Percentiles rank a stretch among this genome's conserved stretches.
These are phyloP conservation scores for Oryza brachyantha DNA, from an alignment of 176 grass and related monocot genomes.

Conservation along the genomic window DNA sequence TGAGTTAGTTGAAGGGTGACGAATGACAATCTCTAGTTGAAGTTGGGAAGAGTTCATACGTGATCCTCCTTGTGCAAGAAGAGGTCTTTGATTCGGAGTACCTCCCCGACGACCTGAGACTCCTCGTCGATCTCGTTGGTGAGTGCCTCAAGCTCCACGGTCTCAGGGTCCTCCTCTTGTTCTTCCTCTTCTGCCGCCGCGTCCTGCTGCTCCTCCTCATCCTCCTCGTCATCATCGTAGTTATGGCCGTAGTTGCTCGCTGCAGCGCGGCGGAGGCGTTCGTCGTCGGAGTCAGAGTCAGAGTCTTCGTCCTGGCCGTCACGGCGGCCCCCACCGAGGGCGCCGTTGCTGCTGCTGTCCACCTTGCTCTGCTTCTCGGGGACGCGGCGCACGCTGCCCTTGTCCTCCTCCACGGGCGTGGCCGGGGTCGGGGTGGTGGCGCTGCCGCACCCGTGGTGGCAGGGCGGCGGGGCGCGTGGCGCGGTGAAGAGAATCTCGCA, in stretches of 20 bases:
- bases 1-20: not conserved
- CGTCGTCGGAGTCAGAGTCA: slow-evolving; percentile 48
- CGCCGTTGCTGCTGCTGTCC: slow-evolving; percentile 52
- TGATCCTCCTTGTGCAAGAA: slow-evolving; percentile 49
- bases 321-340: not conserved
- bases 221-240: slow-evolving; percentile 55
- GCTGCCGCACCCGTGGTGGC: slow-evolving; percentile 28
- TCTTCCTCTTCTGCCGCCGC: not conserved
- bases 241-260: slow-evolving; percentile 66
- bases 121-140: slow-evolving; percentile 74
- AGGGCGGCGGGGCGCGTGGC: not conserved
- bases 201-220: slow-evolving; percentile 27
- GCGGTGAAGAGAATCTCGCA: slow-evolving; percentile 66
- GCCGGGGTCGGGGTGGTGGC: slow-evolving; percentile 32
- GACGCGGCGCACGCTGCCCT: slow-evolving; percentile 63
- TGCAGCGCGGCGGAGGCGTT: slow-evolving; percentile 54
- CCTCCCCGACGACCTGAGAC: slow-evolving; percentile 57
- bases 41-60: slow-evolving; percentile 15
- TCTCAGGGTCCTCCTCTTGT: slow-evolving; percentile 25
- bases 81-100: slow-evolving; percentile 75
- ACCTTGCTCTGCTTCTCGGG: slow-evolving; percentile 69
- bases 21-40: not conserved
- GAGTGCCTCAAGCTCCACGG: slow-evolving; percentile 52
- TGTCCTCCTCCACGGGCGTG: slow-evolving; percentile 58
- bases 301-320: not conserved